phyloP scores from a whole-genome alignment of 2,329 filamentous ascomycete genomes.

The Phaeosphaeriaceae sp. region DNA sequence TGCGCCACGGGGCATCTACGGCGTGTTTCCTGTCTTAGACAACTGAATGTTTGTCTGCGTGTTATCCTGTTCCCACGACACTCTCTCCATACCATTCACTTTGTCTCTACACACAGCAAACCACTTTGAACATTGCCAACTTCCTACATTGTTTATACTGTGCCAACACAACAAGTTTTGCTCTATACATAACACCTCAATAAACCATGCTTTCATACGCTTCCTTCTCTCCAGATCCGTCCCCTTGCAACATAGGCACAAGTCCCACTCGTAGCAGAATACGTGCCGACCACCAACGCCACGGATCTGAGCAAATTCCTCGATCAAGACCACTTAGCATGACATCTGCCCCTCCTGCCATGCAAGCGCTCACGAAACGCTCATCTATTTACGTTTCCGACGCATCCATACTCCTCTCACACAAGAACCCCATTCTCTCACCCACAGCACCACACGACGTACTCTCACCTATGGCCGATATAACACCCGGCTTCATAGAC shows the following conservation, averaged over 20 bases:
- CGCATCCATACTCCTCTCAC: slow-evolving; percentile 29
- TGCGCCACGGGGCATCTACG: slow-evolving; percentile 15
- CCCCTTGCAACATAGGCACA: slow-evolving; percentile 23
- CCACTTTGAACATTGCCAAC: background rate
- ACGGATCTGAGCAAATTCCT: slow-evolving; percentile 30
- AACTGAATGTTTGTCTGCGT: slow-evolving; percentile 11
- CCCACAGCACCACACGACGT: slow-evolving; percentile 19
- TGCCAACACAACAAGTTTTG: slow-evolving; percentile 5
- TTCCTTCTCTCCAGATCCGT: slow-evolving; percentile 22
- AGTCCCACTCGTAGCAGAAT: slow-evolving; percentile 25
- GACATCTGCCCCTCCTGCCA: slow-evolving; percentile 12
- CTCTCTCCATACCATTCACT: slow-evolving; percentile 9
- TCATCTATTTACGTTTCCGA: slow-evolving; percentile 36
- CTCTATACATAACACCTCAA: slow-evolving; percentile 8
- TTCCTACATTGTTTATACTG: slow-evolving; percentile 11
- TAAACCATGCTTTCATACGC: slow-evolving; percentile 28
- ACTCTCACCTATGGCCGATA: slow-evolving; percentile 17
- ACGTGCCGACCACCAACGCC: slow-evolving; percentile 28
- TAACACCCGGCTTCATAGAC: slow-evolving; percentile 30
- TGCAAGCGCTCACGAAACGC: slow-evolving; percentile 25
- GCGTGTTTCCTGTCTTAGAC: slow-evolving; percentile 17
- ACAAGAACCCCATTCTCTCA: slow-evolving; percentile 26
- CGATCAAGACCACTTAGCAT: slow-evolving; percentile 28
- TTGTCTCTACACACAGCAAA: slow-evolving; percentile 16
- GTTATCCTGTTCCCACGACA: slow-evolving; percentile 12